These are phyloP conservation scores for Schizophyllum commune DNA, from an alignment of 1,284 basidiomycete genomes.

Conservation along the genomic window DNA sequence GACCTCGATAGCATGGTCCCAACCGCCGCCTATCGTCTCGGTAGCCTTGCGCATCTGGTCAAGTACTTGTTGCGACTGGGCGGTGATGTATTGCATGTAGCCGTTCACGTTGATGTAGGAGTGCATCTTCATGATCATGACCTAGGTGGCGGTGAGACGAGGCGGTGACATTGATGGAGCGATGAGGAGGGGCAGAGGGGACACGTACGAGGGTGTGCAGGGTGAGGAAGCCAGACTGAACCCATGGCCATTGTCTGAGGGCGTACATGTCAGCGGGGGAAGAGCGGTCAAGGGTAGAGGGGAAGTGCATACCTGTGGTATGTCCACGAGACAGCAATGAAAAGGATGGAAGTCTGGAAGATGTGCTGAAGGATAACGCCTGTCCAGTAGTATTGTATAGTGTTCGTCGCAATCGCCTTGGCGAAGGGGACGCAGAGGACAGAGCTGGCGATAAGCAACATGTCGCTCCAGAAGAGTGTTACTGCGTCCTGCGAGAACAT, in stretches of 20 bases:
- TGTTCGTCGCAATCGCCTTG: conserved; percentile 39
- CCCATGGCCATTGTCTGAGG: conserved; percentile 89
- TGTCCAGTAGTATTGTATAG: conserved; percentile 52
- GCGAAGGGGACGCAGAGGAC: conserved; percentile 81
- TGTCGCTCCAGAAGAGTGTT: conserved; percentile 81
- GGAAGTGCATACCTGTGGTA: conserved; percentile 36
- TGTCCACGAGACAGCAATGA: conserved; percentile 74
- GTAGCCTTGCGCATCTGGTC: conserved; percentile 40
- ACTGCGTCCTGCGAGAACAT: conserved; percentile 86
- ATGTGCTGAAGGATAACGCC: conserved; percentile 74
- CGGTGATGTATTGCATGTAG: conserved; percentile 57
- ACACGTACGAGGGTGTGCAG: conserved; percentile 74
- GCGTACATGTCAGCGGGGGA: background rate
- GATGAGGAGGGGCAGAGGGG: background rate
- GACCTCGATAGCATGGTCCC: conserved; percentile 46
- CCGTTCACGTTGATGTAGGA: conserved; percentile 92
- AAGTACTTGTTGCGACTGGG: conserved; percentile 37
- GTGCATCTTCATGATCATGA: conserved; percentile 96
- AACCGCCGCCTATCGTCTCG: conserved; percentile 31
- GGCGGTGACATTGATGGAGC: background rate
- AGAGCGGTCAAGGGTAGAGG: background rate
- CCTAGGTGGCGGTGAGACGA: conserved; percentile 26
- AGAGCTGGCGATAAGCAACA: conserved; percentile 70
- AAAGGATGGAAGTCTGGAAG: conserved; percentile 67
- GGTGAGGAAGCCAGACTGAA: conserved; percentile 93